Evolutionary conservation across 2,329 filamentous ascomycete species (phyloP).

Genomic region (Ophiostoma sp.): DNA sequence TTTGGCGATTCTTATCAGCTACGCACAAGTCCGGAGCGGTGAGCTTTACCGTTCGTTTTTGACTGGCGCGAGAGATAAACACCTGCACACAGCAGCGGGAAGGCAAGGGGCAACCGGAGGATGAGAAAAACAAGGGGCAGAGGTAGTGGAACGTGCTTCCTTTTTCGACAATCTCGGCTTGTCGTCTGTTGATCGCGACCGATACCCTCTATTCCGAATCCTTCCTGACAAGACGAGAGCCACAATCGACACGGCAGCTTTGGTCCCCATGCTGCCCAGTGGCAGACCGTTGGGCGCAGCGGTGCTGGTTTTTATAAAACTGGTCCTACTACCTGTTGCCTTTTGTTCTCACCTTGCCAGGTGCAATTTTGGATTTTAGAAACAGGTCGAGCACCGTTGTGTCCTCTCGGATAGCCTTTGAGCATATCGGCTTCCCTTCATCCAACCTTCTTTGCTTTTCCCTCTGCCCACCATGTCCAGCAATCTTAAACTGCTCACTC

Average conservation of each 20-base stretch:
- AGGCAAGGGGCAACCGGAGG: background rate
- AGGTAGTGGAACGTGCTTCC: background rate
- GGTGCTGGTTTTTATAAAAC: background rate
- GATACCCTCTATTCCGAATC: background rate
- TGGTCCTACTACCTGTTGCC: background rate
- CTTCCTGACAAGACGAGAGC: background rate
- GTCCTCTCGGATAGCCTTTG: background rate
- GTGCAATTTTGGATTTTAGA: background rate
- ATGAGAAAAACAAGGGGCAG: background rate
- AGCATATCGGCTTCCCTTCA: background rate
- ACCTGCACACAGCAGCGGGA: background rate
- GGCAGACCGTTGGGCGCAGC: background rate
- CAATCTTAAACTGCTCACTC: constrained; percentile 34
- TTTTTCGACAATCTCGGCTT: background rate
- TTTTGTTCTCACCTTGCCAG: background rate
- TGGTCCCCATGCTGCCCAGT: background rate
- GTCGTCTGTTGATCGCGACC: constrained; percentile 4
- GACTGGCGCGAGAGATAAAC: constrained; percentile 1
- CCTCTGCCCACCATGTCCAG: constrained; percentile 23
- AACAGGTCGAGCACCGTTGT: background rate
- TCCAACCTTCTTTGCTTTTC: background rate
- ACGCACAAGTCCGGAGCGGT: constrained; percentile 4
- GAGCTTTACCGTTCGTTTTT: background rate
- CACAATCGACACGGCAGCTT: background rate
- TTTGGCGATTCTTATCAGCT: background rate